Evolutionary conservation across 106 monocot species (phyloP), one percentile per base, ranked within the genome.

Genomic region (Phalaenopsis aphrodite): DNA sequence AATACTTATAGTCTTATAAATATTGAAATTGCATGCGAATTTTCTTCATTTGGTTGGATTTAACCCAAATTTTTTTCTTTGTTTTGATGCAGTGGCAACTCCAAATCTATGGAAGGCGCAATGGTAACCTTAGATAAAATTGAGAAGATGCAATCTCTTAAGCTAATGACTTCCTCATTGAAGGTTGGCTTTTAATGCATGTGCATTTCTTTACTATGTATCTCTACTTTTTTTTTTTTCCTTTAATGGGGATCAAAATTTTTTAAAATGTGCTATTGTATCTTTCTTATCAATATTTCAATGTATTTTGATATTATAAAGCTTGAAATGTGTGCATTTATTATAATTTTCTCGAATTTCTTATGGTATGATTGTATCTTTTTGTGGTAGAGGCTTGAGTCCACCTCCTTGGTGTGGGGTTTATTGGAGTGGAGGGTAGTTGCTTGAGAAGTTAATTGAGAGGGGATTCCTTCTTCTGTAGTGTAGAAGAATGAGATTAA

Each of bases 131-230:
- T 77, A 56, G 84, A 86, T 18, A 90, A 88, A 78, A 84, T 76
- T 65, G 85, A 88, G 58, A 91, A 66, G 75, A 84, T 87, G 87
- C 88, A 41, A 76, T 82, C 96, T 37, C 93, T 96, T 55, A 88
- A 83, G 81, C 93, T 77, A 47, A 83, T 86, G 65, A 88, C 83
- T 43, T 68, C 73, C 66, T 84, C 93, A 78, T 6, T 81, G 66
- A 96, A 96, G 96, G 96, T 95, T 43, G 76, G 86, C 15, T 9
- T 41, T 65, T 38, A 2, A 69, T 43, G 24, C 72, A 56, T 72
- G 8, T 57, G 19, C 9, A 48, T 24, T 74, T 49, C 75, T 78
- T 57, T 57, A 30, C 8, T 78, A 61, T 68, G 17, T 73, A 69
- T 69, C 14, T 4, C 4, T 8, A 65, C 64, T 6, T 65, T 39